These are phyloP conservation scores for Tolypocladium endophyticum DNA, from an alignment of 2,329 filamentous ascomycete genomes.

Conservation along the genomic window DNA sequence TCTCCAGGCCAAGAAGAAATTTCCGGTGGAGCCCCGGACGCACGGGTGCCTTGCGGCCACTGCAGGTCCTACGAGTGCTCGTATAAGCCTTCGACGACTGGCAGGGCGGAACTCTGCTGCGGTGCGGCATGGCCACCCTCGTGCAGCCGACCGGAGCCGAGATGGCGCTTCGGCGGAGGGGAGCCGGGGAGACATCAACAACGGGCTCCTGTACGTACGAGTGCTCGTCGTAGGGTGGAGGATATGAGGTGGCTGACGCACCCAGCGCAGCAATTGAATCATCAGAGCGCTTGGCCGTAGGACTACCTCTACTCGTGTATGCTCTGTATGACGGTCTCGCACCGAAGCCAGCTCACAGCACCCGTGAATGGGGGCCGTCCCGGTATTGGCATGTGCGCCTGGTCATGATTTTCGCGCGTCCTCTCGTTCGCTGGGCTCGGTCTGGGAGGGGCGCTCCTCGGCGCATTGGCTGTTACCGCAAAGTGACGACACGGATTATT, in stretches of 20 bases:
- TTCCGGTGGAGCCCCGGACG: background rate
- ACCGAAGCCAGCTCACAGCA: background rate
- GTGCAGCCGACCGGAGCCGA: conserved; percentile 7
- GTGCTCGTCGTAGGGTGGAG: background rate
- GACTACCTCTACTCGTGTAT: background rate
- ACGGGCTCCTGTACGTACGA: background rate
- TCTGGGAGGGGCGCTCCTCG: background rate
- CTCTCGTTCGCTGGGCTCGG: conserved; percentile 1
- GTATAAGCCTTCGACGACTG: background rate
- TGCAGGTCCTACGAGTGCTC: no score
- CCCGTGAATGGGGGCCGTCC: no score
- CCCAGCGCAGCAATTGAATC: background rate
- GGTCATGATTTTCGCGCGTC: conserved; percentile 2
- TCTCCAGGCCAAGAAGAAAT: background rate
- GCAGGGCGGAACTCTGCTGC: background rate
- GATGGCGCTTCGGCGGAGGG: conserved; percentile 2
- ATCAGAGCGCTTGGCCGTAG: background rate
- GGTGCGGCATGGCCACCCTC: background rate
- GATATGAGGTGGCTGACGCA: background rate
- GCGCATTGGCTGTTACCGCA: conserved; percentile 4
- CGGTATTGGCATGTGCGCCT: background rate
- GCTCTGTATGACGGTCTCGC: background rate
- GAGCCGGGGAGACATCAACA: background rate
- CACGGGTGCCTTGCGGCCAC: background rate
- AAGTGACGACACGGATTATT: conserved; percentile 12